Base-by-base conservation (phyloP, 768 basidiomycete genomes). In the Calvatia gigantea region DNA sequence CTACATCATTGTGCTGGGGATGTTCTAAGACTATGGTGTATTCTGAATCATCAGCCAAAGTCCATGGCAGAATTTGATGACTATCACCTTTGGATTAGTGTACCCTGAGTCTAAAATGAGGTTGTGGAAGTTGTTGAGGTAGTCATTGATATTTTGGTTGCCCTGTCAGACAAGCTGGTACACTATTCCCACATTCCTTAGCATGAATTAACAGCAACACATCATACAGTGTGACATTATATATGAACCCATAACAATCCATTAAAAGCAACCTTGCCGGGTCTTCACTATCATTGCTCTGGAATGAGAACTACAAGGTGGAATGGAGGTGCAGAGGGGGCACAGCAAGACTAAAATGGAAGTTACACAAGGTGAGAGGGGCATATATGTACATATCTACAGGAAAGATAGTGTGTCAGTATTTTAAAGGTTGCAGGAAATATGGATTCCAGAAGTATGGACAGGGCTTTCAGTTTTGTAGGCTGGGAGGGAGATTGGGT, bases 161-260 rank as follows among this genome's bases (percentile, higher is more conserved):
- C 0, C 92, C 93, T 0, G 91, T 94, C 44, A 91, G 73, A 63
- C 89, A 91, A 6, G 91, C 90, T 3, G 92, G 91, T 0, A 91
- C 91, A 0, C 86, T 82, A 61, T 80, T 87, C 44, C 81, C 75
- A 56, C 87, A 91, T 54, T 85, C 85, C 62, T 77, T 82, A 15
- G 88, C 89, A 27, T 89, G 78, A 7, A 88, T 68, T 25, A 95
- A 77, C 12, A 96, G 71, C 23, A 92, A 75, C 25, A 89, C 77
- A 62, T 95, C 93, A 62, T 93, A 91, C 61, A 84, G 79, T 2
- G 85, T 82, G 1, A 93, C 80, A 60, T 94, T 91, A 57, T 94
- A 94, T 69, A 94, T 86, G 73, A 95, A 95, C 0, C 94, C 94
- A 63, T 87, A 95, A 4, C 91, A 84, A 58, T 95, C 94, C 17